Percentiles rank a stretch among this genome's conserved stretches.
Evolutionary conservation across 768 basidiomycete species (phyloP).

Genomic region (Leccinellum albellum): DNA sequence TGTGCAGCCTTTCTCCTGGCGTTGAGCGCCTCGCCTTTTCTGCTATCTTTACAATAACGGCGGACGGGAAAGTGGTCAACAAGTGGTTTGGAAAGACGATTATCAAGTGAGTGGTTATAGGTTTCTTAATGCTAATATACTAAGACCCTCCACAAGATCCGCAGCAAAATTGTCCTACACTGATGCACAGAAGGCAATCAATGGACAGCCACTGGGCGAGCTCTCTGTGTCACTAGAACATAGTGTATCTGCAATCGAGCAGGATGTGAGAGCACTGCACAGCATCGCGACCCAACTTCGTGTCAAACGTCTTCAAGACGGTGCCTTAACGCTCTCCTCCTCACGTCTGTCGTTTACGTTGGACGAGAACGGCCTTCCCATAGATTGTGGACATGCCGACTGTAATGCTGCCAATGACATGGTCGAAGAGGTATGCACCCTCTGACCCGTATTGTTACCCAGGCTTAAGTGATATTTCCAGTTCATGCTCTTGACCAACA

Average conservation of each 20-base stretch:
- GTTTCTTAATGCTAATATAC: not conserved
- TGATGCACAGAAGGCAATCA: constrained; percentile 78
- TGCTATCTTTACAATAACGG: constrained; percentile 78
- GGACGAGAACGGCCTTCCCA: constrained; percentile 74
- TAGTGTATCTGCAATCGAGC: constrained; percentile 55
- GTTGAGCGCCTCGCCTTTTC: constrained; percentile 91
- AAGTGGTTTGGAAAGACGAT: constrained; percentile 95
- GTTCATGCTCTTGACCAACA: constrained; percentile 95
- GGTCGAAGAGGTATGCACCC: constrained; percentile 75
- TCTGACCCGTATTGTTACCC: not conserved
- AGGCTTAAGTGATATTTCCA: constrained; percentile 28
- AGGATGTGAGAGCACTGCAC: constrained; percentile 70
- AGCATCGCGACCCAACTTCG: constrained; percentile 71
- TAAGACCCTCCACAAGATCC: constrained; percentile 50
- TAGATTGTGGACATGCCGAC: constrained; percentile 69
- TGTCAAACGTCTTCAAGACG: constrained; percentile 69
- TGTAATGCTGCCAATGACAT: constrained; percentile 71
- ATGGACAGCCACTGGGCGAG: constrained; percentile 58
- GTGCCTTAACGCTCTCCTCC: constrained; percentile 70
- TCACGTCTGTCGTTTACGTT: constrained; percentile 72
- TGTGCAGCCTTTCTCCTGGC: constrained; percentile 88
- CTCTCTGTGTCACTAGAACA: constrained; percentile 58
- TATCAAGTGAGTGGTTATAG: constrained; percentile 60
- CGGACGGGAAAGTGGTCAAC: constrained; percentile 76
- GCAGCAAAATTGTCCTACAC: constrained; percentile 80